These are phyloP conservation scores for Angophora floribunda DNA, from an alignment of 345 rosid genomes.

Conservation along the genomic window DNA sequence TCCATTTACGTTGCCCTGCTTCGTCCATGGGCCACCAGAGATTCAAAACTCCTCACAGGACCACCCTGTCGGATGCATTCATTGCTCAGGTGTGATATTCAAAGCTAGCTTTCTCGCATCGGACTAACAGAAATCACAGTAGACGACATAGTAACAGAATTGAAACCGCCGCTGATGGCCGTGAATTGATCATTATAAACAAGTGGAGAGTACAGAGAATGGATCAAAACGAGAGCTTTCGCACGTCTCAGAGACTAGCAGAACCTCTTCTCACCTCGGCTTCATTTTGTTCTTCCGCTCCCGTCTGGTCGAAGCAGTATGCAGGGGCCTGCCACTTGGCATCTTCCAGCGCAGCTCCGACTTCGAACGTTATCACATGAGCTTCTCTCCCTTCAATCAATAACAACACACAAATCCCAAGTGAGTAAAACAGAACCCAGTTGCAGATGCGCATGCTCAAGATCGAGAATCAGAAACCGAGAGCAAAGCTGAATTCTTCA, in stretches of 20 bases:
- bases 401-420: neutral
- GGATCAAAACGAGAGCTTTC: neutral
- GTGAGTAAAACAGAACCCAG: neutral
- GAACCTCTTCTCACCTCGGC: neutral
- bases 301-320: slow-evolving; percentile 28
- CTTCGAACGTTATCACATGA: slow-evolving; percentile 57
- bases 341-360: slow-evolving; percentile 52
- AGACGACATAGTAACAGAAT: neutral
- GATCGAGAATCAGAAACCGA: neutral
- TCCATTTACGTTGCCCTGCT: neutral
- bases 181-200: neutral
- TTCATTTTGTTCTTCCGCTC: neutral
- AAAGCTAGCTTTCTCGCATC: neutral
- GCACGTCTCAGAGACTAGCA: neutral
- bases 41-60: no score
- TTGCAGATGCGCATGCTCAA: neutral
- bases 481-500: neutral
- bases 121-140: neutral
- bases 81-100: neutral
- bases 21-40: no score
- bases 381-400: slow-evolving; percentile 37
- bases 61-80: neutral
- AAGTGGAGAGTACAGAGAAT: neutral
- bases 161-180: neutral
- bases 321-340: slow-evolving; percentile 53